Percentiles rank a stretch among this genome's conserved stretches.
These are phyloP conservation scores for Tolypocladium ovalisporum DNA, from an alignment of 2,329 filamentous ascomycete genomes.

Conservation along the genomic window DNA sequence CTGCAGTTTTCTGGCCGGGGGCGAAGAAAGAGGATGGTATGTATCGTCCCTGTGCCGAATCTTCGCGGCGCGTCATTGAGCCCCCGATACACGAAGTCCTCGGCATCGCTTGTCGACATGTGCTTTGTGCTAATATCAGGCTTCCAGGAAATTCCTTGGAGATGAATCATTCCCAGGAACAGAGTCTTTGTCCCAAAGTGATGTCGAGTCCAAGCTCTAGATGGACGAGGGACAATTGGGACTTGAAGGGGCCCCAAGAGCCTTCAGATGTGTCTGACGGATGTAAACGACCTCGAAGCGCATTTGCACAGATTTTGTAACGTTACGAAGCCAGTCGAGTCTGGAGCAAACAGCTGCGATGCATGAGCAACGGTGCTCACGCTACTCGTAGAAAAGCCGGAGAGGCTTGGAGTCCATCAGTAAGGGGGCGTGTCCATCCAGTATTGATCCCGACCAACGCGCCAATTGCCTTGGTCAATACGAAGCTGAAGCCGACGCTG, in stretches of 20 bases:
- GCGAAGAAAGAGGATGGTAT: constrained; percentile 83
- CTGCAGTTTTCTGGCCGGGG: constrained; percentile 68
- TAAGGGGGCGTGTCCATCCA: not conserved
- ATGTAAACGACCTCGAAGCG: not conserved
- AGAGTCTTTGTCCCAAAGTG: constrained; percentile 22
- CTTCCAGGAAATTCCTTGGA: constrained; percentile 35
- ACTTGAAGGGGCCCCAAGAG: not conserved
- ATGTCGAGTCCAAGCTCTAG: constrained; percentile 20
- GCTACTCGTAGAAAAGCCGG: no score
- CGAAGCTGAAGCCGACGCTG: not conserved
- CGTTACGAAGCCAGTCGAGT: not conserved
- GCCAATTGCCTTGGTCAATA: not conserved
- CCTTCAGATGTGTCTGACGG: not conserved
- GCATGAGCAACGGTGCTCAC: not conserved
- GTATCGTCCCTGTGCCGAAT: constrained; percentile 14
- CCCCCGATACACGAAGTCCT: not conserved
- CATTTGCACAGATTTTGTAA: not conserved
- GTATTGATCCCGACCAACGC: not conserved
- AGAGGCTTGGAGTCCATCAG: no score
- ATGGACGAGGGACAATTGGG: not conserved
- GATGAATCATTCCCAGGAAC: constrained; percentile 42
- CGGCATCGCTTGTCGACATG: constrained; percentile 2
- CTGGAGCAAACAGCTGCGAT: not conserved
- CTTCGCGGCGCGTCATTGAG: not conserved
- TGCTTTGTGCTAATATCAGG: constrained; percentile 8